Evolutionary conservation across 441 rosid species (phyloP), one percentile per base, ranked within the genome.

Genomic region (Cnidoscolus chayamansa): DNA sequence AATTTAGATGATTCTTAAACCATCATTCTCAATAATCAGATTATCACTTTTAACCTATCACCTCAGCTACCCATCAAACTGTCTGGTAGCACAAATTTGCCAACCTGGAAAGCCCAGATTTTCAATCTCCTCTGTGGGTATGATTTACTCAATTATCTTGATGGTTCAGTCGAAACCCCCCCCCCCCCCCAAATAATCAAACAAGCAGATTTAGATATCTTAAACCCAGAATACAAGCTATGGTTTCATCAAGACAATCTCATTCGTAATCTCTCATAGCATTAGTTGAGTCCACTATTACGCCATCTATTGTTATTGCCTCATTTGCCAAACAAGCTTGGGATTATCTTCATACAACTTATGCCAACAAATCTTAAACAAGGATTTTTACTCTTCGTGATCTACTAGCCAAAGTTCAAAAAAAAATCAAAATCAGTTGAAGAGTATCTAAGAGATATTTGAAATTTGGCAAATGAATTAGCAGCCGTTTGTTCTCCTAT

Each of bases 71-170:
- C 63, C 13, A 59, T 59, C 15, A 59, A 59, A 30, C 11, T 59
- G 0, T 4, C n/a, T 30, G n/a, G 40, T n/a, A 59, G n/a, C 30
- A 59, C 0, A 2, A 59, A 59, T 25, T 59, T 59, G 4, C 9
- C 40, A 10, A 59, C 63, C 1, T 59, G 63, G 40, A 59, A 59
- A 59, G 63, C 63, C 11, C 63, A 59, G 30, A 40, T 59, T 10
- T 59, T 32, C 4, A 59, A 2, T 4, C 63, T 59, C 4, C 35
- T 59, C 16, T 32, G 40, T 13, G 43, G 43, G 40, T 53, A 53
- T 53, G 57, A 53, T 53, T 16, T 53, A 15, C 57, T 53, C n/a
- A 15, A 19, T 3, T 53, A n/a, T 6, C 37, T 59, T 31, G 63
- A 59, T 59, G 63, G 63, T 13, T 59, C 40, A 0, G 1, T 25